Evolutionary conservation across 768 basidiomycete species (phyloP).

Genomic region (Amanita rubescens): DNA sequence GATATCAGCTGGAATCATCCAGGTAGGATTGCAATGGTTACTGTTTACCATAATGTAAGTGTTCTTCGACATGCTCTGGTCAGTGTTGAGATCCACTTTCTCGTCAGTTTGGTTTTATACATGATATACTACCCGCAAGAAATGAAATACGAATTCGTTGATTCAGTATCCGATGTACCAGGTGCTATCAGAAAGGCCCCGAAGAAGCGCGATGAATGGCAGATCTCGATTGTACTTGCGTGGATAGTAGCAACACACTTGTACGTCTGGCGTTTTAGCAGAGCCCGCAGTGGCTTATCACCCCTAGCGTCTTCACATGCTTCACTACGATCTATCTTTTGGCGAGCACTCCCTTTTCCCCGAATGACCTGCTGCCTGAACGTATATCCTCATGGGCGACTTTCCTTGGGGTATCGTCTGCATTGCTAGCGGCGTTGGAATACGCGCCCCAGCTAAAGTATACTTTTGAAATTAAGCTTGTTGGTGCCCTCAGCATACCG

Average conservation of each 20-base stretch:
- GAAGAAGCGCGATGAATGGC: conserved; percentile 51
- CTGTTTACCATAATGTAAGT: conserved; percentile 80
- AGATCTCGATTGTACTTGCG: conserved; percentile 65
- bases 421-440: conserved; percentile 72
- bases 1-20: conserved; percentile 72
- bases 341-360: conserved; percentile 21
- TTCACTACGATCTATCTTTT: conserved; percentile 12
- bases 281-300: background rate
- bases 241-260: conserved; percentile 68
- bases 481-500: conserved; percentile 88
- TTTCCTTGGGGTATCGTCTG: conserved; percentile 78
- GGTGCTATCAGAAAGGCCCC: conserved; percentile 14
- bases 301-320: background rate
- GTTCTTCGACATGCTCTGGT: background rate
- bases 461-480: conserved; percentile 72
- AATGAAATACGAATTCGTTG: conserved; percentile 56
- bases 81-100: background rate
- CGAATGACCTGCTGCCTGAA: conserved; percentile 30
- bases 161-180: background rate
- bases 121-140: conserved; percentile 87
- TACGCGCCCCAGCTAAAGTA: conserved; percentile 83
- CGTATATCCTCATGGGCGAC: conserved; percentile 59
- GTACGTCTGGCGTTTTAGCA: conserved; percentile 34
- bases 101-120: conserved; percentile 75
- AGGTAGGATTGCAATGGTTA: conserved; percentile 78